Conservation (phyloP, 148 eudicot species). For the Bassia scoparia region DNA sequence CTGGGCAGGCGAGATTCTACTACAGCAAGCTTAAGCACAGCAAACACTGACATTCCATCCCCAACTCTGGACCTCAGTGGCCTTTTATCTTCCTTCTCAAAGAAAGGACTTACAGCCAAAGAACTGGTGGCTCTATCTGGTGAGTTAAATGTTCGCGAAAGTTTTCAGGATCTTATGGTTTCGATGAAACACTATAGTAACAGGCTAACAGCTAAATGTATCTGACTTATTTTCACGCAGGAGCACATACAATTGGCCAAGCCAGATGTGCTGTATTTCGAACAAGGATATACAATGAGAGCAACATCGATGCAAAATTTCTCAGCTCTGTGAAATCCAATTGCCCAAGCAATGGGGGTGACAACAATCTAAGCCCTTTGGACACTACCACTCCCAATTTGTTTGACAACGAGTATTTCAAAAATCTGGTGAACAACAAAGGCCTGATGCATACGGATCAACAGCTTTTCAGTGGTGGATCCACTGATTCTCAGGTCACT, state of each 20-base stretch:
- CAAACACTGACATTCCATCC: conserved; percentile 42
- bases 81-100: conserved; percentile 44
- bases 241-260: conserved; percentile 27
- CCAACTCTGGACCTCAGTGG: conserved; percentile 34
- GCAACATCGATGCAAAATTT: conserved; percentile 18
- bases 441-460: conserved; percentile 23
- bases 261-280: conserved; percentile 22
- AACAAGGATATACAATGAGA: conserved; percentile 17
- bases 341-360: conserved; percentile 21
- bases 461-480: conserved; percentile 22
- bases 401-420: conserved; percentile 18
- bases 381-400: conserved; percentile 12
- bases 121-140: conserved; percentile 64
- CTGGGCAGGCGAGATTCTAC: conserved; percentile 35
- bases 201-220: neutral
- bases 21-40: conserved; percentile 37
- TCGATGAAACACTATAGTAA: neutral
- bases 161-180: too few relatives aligned
- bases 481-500: conserved; percentile 42
- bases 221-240: conserved; percentile 11
- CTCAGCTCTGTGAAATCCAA: conserved; percentile 16
- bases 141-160: neutral
- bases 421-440: conserved; percentile 16
- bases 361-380: conserved; percentile 18
- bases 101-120: conserved; percentile 44